Base-by-base conservation (phyloP, 306 rosid genomes). In the Quercus parvula region DNA sequence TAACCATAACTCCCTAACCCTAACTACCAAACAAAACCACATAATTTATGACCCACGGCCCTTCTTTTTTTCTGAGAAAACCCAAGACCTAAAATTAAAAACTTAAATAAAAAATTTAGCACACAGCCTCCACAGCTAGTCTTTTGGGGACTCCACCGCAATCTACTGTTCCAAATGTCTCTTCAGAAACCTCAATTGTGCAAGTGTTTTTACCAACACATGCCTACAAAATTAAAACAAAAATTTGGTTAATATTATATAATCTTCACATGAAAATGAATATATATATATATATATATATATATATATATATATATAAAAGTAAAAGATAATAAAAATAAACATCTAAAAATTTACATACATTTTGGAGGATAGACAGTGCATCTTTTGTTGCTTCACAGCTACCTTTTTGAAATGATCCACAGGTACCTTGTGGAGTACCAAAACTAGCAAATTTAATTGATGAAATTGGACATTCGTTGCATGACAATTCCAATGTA, bases 401-500 rank as follows among this genome's bases (percentile, higher is more conserved):
- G 1, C 3, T 81, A 9, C 91, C 88, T 51, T 82, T 81, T 0
- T 13, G 13, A 74, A 87, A 91, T 18, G 83, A 58, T 49, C 92
- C 92, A 75, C 91, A 85, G 0, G 28, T 17, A 0, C 91, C 95
- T 66, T 61, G 17, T 9, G 95, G 85, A 66, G 85, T 73, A 7
- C 92, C 89, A 38, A 84, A 91, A 33, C 88, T 84, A 3, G 90
- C 90, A 56, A 90, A 90, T 4, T 78, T 85, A 55, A 83, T 81
- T 10, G 72, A 83, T 4, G 88, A 77, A 58, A 86, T 88, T 25
- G 81, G 75, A 11, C 73, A 78, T 4, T 83, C 85, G 12, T 86
- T 44, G 28, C 92, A 90, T 0, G 83, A 68, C 24, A 90, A 52
- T 30, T 90, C 91, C 83, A 85, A 62, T 0, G 54, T 80, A 44